Evolutionary conservation across 306 rosid species (phyloP).

Genomic region (Vachellia collinsii): DNA sequence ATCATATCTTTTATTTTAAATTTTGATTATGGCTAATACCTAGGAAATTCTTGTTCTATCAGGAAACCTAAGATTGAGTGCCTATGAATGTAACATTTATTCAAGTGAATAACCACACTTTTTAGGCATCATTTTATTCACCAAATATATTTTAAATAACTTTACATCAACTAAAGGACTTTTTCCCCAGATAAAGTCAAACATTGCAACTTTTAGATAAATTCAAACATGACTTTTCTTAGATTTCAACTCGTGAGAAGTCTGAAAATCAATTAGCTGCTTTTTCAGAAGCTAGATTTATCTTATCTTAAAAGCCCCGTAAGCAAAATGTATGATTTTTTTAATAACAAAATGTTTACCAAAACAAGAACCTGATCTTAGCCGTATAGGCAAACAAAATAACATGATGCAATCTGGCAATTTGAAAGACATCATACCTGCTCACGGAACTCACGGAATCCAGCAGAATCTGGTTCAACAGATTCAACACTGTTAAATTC

Average conservation of each 20-base stretch:
- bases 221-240: background rate
- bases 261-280: background rate
- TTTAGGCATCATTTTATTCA: too few relatives aligned
- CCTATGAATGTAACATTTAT: too few relatives aligned
- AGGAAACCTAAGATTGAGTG: too few relatives aligned
- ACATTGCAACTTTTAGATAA: background rate
- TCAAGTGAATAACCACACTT: too few relatives aligned
- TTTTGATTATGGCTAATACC: too few relatives aligned
- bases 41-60: too few relatives aligned
- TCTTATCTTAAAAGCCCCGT: background rate
- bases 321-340: background rate
- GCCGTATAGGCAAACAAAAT: conserved; percentile 2
- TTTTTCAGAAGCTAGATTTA: background rate
- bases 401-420: conserved; percentile 19
- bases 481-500: conserved; percentile 62
- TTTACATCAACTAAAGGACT: background rate
- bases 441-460: conserved; percentile 87
- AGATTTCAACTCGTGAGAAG: background rate
- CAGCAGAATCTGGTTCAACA: conserved; percentile 84
- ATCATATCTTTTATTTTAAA: too few relatives aligned
- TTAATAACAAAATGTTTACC: background rate
- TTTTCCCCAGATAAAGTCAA: background rate
- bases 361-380: background rate
- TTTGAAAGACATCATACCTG: conserved; percentile 60
- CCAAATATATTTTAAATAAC: background rate